Base-by-base conservation (phyloP, 108 stramenopile genomes). In the Pseudonitzschia pungens region DNA sequence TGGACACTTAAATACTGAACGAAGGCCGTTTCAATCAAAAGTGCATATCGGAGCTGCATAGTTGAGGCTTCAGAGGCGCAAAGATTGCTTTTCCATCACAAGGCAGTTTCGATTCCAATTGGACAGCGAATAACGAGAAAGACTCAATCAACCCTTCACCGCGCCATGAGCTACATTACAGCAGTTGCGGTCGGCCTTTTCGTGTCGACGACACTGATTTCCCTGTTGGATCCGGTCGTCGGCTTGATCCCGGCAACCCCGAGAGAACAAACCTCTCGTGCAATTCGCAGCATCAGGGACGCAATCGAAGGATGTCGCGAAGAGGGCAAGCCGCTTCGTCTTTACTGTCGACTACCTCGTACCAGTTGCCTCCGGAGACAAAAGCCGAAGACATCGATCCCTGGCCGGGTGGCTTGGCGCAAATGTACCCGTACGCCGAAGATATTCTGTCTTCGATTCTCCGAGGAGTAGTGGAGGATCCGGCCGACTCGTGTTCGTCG, bases 341-440 rank as follows among this genome's bases (percentile, higher is more conserved):
- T 88, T 22, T 88, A 82, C n/a, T 68, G 63, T 88, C 31, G 87
- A 88, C 36, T 88, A 88, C 33, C 83, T 88, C 16, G 78, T 88
- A 31, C 87, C 87, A 21, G n/a, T 74, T 88, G 52, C 84, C 87
- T 48, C 74, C 78, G 26, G 87, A 78, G 50, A 88, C 87, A 18
- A 58, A 77, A 54, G 87, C 83, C 40, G 87, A 72, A 14, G 87
- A 88, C 43, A 85, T 88, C 27, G 87, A 88, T 72, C 87, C 87
- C 27, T 88, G 87, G 87, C 87, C 87, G 4, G 87, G 87, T 58
- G 87, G 87, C 9, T 52, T 88, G 56, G 84, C 87, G 0, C 87
- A 88, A 69, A 85, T 86, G 84, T 88, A 88, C 64, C 87, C 87
- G 18, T 88, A 88, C 56, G 87, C 87, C 51, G 84, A 85, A 73